Conservation (phyloP, 306 rosid species). For the Cicer bijugum region DNA sequence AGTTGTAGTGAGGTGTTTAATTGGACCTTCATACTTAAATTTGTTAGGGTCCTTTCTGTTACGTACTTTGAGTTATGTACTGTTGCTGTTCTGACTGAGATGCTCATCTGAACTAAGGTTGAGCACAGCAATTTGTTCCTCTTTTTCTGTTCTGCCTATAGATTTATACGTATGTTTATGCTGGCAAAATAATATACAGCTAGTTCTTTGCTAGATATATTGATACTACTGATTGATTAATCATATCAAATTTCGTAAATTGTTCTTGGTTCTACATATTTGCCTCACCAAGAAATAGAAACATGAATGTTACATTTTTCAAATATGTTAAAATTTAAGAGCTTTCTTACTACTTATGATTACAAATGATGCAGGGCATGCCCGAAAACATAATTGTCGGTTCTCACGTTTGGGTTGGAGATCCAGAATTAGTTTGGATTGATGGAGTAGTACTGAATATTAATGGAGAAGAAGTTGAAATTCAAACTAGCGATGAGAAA, state of each 20-base stretch:
- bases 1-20: slow-evolving; percentile 22
- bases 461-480: slow-evolving; percentile 80
- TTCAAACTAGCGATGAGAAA: slow-evolving; percentile 65
- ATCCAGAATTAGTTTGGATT: slow-evolving; percentile 75
- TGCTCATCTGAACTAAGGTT: background rate
- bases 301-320: slow-evolving; percentile 12
- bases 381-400: slow-evolving; percentile 73
- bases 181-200: background rate
- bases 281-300: slow-evolving; percentile 22
- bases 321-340: slow-evolving; percentile 32
- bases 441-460: slow-evolving; percentile 74
- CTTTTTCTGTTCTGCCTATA: background rate
- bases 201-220: background rate
- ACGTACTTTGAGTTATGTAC: background rate
- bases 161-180: slow-evolving; percentile 29
- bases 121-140: slow-evolving; percentile 6
- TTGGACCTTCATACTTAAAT: background rate
- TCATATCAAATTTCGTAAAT: slow-evolving; percentile 11
- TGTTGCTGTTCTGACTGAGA: background rate
- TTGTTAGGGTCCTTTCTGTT: background rate
- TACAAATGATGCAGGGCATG: slow-evolving; percentile 62
- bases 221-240: slow-evolving; percentile 17
- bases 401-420: slow-evolving; percentile 83
- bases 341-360: slow-evolving; percentile 25
- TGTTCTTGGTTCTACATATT: slow-evolving; percentile 30